Base-by-base conservation (phyloP, 164 flowering plant species). In the Nelumbo lutea region DNA sequence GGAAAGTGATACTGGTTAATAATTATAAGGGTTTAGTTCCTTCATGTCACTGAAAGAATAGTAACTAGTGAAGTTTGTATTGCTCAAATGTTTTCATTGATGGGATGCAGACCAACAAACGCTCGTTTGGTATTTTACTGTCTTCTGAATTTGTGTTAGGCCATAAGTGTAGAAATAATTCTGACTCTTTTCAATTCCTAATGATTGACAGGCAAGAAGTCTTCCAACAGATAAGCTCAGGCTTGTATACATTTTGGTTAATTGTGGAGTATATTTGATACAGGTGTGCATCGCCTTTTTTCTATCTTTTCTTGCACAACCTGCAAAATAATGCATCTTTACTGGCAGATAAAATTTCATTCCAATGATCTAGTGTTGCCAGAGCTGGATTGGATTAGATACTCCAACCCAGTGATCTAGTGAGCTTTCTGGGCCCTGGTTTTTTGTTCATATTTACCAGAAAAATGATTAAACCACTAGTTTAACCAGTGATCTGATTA, bases 191-290 rank as follows among this genome's bases (percentile, higher is more conserved):
- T 44, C 10, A 7, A 59, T 50, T 10, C 66, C 45, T 59, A 44
- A 59, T 47, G 44, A 73, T 82, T 70, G 61, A 38, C 95, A 89
- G 98, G 96, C 97, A 68, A 83, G 90, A 80, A 89, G 92, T 79
- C 80, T 88, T 68, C 94, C 97, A 39, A 83, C 96, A 10, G 95
- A 89, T 74, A 93, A 91, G 78, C 89, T 91, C 67, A 79, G 87
- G 79, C 71, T 81, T 42, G 75, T 80, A 61, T 91, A 88, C 70
- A 67, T 88, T 52, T 80, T 89, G 62, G 76, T 91, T 52, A 93
- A 91, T 72, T 77, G 72, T 50, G 88, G 52, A 53, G 72, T 90
- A 2, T 90, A 91, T 75, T 67, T 87, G 64, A 79, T 88, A 62
- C 97, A 93, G 97, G 97, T 90, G 9, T 38, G 39, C 66, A 70